Conservation (phyloP, 441 rosid species). For the Biscutella laevigata region DNA sequence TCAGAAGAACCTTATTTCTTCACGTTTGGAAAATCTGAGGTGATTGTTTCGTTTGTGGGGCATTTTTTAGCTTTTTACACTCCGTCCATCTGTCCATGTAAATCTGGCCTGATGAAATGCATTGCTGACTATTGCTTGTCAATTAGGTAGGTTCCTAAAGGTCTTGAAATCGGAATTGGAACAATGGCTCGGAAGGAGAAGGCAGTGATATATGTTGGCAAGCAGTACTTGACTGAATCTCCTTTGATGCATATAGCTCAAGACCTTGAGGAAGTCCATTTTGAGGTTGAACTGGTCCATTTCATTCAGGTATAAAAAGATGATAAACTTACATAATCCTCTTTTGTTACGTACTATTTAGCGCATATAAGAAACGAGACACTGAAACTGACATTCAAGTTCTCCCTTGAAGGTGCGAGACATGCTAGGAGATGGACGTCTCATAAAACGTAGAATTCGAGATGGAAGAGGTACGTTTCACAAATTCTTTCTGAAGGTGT, state of each 20-base stretch:
- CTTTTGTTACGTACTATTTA: not conserved
- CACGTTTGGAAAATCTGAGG: conserved; percentile 92
- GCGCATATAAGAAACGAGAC: not conserved
- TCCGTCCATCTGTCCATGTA: not conserved
- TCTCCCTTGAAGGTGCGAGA: conserved; percentile 73
- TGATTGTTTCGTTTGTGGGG: conserved; percentile 26
- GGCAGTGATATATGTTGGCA: conserved; percentile 74
- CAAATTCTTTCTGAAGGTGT: not conserved
- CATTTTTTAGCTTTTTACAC: not conserved
- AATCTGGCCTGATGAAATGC: not conserved
- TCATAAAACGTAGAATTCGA: conserved; percentile 77
- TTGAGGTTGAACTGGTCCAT: conserved; percentile 90
- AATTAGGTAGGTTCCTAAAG: conserved; percentile 72
- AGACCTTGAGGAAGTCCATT: conserved; percentile 77
- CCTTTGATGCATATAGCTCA: conserved; percentile 52
- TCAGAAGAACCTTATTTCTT: conserved; percentile 70
- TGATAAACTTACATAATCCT: not conserved
- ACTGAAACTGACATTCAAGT: conserved; percentile 20
- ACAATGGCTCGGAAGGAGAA: conserved; percentile 85
- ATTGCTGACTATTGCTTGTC: conserved; percentile 12
- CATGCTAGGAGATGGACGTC: conserved; percentile 97
- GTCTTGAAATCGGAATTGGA: conserved; percentile 98
- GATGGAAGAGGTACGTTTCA: conserved; percentile 74
- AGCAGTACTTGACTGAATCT: conserved; percentile 63
- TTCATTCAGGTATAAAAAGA: conserved; percentile 61